These are phyloP conservation scores for Kipferlia bialata DNA, from an alignment of 78 protist species.

Conservation along the genomic window DNA sequence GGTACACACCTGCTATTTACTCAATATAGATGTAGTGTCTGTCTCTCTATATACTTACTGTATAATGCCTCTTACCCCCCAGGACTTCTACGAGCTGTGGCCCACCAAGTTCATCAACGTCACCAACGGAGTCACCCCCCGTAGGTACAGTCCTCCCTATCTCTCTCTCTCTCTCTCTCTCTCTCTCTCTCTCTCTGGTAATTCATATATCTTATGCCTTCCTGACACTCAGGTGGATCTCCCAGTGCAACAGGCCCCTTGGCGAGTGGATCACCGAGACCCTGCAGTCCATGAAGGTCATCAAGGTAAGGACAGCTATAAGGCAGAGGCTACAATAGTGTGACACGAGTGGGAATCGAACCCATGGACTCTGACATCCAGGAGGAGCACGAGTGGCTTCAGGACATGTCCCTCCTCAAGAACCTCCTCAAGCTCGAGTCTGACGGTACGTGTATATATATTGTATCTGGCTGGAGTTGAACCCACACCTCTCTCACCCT, in stretches of 20 bases:
- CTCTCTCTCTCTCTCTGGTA: too few relatives aligned
- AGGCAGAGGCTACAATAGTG: constrained; percentile 50
- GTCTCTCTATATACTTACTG: background rate
- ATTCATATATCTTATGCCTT: too few relatives aligned
- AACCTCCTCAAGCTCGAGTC: constrained; percentile 2
- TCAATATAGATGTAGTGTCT: background rate
- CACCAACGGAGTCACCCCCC: constrained; percentile 90
- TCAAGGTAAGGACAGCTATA: constrained; percentile 30
- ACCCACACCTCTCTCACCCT: too few relatives aligned
- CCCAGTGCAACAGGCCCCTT: constrained; percentile 60
- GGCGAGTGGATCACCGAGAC: background rate
- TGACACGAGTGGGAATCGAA: too few relatives aligned
- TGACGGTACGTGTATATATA: background rate
- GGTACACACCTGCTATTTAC: too few relatives aligned
- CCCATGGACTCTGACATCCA: too few relatives aligned
- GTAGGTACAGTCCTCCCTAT: too few relatives aligned
- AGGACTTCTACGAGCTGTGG: constrained; percentile 48
- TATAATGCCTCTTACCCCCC: too few relatives aligned
- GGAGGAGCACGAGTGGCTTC: too few relatives aligned
- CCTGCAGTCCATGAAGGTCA: background rate
- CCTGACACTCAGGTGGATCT: too few relatives aligned
- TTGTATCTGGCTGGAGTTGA: background rate
- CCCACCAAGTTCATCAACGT: constrained; percentile 73
- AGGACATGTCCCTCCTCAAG: too few relatives aligned
- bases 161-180: too few relatives aligned